Base-by-base conservation (phyloP, 2,329 filamentous ascomycete genomes). In the Fusarium circinatum region DNA sequence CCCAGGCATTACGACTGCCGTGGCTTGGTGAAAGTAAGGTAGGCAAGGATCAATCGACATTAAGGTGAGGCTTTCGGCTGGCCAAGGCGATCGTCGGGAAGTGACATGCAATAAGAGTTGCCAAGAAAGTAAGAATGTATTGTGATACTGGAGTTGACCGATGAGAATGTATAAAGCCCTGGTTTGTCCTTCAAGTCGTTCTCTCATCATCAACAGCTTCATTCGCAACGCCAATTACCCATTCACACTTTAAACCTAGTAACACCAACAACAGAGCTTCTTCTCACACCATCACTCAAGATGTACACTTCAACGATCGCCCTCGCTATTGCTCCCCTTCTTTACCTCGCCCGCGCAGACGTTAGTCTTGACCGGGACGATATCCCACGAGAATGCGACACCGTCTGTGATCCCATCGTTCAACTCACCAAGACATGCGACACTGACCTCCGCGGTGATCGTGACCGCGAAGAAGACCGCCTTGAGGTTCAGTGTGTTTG, bases 401-500 rank as follows among this genome's bases (percentile, higher is more conserved):
- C 75, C 70, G 82, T 84, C 74, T 85, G 84, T 71, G 62, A 75
- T 28, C 82, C 84, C 49, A 75, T 84, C 39, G 79, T 76, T 15
- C 68, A 80, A 30, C 79, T 84, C 36, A 81, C 79, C 58, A 76
- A 76, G 39, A 76, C 75, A 44, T 85, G 84, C 69, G 80, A 83
- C 30, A 79, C 80, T 41, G 77, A 81, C 60, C 76, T 80, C 42
- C 61, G 48, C 32, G 75, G 77, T 47, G 75, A 79, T 61, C 76
- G 54, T 24, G 80, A 82, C 75, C 78, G 76, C 30, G 73, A 79
- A 38, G 82, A 84, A 74, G 76, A 82, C 49, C 80, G 79, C 24
- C 81, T 84, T 58, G 78, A 81, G 77, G 76, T 75, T 18, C 82
- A 85, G 72, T 85, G 84, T 68, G 73, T 84, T 59, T 84, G 84